These are phyloP conservation scores for Wickerhamiella sorbophila DNA, from an alignment of 805 yeast species.

Conservation along the genomic window DNA sequence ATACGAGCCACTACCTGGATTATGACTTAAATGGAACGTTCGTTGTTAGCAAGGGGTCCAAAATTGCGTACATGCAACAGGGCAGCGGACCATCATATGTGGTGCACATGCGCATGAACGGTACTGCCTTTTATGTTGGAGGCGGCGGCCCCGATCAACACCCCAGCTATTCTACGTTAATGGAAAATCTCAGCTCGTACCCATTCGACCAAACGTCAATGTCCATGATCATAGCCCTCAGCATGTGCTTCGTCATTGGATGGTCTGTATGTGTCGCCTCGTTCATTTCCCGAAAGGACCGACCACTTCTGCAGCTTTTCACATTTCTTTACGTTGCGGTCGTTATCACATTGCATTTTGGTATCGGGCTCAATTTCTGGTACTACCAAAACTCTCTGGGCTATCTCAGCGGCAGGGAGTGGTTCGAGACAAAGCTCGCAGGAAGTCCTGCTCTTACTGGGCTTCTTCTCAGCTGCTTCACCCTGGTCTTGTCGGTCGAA, in stretches of 20 bases:
- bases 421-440: not conserved
- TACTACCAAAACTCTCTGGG: not conserved
- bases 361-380: not conserved
- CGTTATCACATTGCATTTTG: not conserved
- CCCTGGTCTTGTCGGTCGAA: not conserved
- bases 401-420: constrained; percentile 1
- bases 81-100: too few relatives aligned
- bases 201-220: not conserved
- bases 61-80: too few relatives aligned
- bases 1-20: too few relatives aligned
- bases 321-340: not conserved
- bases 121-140: not conserved
- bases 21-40: too few relatives aligned
- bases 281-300: not conserved
- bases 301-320: constrained; percentile 1
- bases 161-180: not conserved
- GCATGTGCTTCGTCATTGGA: not conserved
- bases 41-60: too few relatives aligned
- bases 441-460: not conserved
- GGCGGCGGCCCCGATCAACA: not conserved
- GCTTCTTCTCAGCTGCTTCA: not conserved
- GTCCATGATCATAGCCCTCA: not conserved
- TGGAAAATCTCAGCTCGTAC: not conserved
- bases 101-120: too few relatives aligned
- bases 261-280: not conserved